Evolutionary conservation across 2,329 filamentous ascomycete species (phyloP).

Genomic region (Paecilomyces dactylethromorphus): DNA sequence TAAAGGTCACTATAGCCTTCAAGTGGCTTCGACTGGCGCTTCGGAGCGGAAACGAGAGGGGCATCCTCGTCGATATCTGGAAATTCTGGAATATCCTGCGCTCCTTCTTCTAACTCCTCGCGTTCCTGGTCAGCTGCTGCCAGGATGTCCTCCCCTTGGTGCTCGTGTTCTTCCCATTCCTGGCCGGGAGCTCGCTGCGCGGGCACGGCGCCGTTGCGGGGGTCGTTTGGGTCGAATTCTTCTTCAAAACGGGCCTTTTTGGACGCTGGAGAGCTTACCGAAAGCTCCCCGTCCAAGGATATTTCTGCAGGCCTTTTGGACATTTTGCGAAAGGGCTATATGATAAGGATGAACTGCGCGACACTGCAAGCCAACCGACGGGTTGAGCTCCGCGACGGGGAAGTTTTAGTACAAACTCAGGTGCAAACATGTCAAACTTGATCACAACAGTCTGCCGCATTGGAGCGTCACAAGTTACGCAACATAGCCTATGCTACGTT

Average conservation of each 20-base stretch:
- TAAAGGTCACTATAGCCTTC: conserved; percentile 94
- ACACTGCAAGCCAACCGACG: background rate
- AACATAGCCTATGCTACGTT: background rate
- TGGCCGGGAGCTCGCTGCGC: conserved; percentile 20
- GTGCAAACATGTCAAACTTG: conserved; percentile 24
- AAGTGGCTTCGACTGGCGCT: conserved; percentile 68
- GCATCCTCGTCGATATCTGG: conserved; percentile 31
- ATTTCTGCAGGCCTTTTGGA: conserved; percentile 42
- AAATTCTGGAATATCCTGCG: conserved; percentile 16
- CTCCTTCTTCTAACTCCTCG: conserved; percentile 34
- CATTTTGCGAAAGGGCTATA: conserved; percentile 24
- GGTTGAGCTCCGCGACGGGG: conserved; percentile 2
- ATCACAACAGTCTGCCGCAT: background rate
- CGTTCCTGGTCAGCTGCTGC: conserved; percentile 67
- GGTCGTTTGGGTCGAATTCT: conserved; percentile 17
- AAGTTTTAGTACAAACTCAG: conserved; percentile 7
- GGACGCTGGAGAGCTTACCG: conserved; percentile 33
- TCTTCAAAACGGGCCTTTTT: conserved; percentile 40
- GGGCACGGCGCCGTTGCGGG: conserved; percentile 17
- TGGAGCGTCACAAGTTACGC: background rate
- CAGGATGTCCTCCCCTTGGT: conserved; percentile 31
- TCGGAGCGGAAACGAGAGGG: conserved; percentile 30
- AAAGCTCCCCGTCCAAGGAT: conserved; percentile 29
- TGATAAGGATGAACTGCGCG: conserved; percentile 5
- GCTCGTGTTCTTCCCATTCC: conserved; percentile 28